Base-by-base conservation (phyloP, 2,329 filamentous ascomycete genomes). In the Exophiala bonariae region DNA sequence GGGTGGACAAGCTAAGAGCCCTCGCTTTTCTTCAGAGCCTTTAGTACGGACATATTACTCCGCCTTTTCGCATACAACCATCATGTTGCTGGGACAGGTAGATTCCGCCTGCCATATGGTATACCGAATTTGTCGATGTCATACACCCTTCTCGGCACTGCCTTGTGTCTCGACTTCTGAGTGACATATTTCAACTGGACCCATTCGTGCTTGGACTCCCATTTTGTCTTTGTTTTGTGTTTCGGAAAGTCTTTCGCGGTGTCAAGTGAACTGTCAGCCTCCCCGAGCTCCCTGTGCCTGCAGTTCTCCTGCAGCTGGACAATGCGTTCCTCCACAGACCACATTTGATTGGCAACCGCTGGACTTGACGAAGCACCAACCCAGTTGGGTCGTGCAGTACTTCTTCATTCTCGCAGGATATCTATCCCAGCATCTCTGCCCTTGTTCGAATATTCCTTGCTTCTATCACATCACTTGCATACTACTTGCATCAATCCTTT, bases 301-400 rank as follows among this genome's bases (percentile, higher is more conserved):
- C 43, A 50, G 22, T 47, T 43, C 48, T 50, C 48, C 43, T 50
- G 44, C 43, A 50, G 43, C 37, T 50, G 48, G 43, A 47, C 48
- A 50, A 40, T 33, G 43, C 48, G 35, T 22, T 37, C 39, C 42
- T 28, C 48, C 48, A 47, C 48, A 50, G 23, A 43, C 32, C 33
- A 16, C 13, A 33, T 33, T 31, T 50, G 48, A 50, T 50, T 50
- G 38, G 48, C 43, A 38, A 38, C 43, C 37, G 43, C 26, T 13
- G 22, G 32, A 42, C 33, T 37, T 31, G 37, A 23, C 17, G 20
- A 23, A 23, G 19, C 16, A 40, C 33, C 34, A 36, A 49, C 14
- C 26, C 16, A 43, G 23, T 23, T 43, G 32, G 40, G 13, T 32
- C 41, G 41, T 28, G 34, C 41, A 36, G 41, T n/a, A 19, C 41